Evolutionary conservation across 2,329 filamentous ascomycete species (phyloP), one percentile per base, ranked within the genome.

Genomic region (Diaporthe aspalathi): DNA sequence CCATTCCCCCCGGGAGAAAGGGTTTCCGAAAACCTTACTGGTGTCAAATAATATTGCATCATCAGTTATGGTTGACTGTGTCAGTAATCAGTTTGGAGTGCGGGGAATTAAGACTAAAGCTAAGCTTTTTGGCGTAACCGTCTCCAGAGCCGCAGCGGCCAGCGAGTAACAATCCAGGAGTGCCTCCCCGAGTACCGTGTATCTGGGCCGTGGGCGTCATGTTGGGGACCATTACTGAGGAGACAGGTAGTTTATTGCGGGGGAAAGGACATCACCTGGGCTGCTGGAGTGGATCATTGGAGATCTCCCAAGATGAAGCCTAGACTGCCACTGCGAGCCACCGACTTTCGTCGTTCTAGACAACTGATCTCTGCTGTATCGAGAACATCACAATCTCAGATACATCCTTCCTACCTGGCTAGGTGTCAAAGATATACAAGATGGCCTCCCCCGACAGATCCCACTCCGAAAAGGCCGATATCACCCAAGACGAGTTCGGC

Each of bases 401-500:
- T 14, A 17, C n/a, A 38, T 12, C 20, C 24, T 24, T 24, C 11
- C 6, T 24, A 5, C 35, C 32, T 5, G 24, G 2, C 29, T 3
- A 17, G 24, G 12, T n/a, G n/a, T 12, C 0, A 17, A 38, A 6
- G 14, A 38, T 38, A 38, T 50, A 35, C 60, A 67, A 60, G 43
- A 70, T 70, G 71, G 24, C 20, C 47, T 35, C 24, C 2, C 35
- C 24, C 35, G 50, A 67, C 53, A 60, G 40, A 40, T 35, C 53
- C 1, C 20, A 45, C 8, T 24, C 45, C 27, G 71, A 73, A 53
- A 74, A 74, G 24, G 38, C 62, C 16, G 67, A 54, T 27, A 40
- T 72, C 17, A 47, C 66, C 6, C 65, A 74, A 49, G 24, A 66
- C 49, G 73, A 74, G 29, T 47, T 70, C 49, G 53, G 22, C 20